Evolutionary conservation across 139 green algal species (phyloP).

Genomic region (Chlorokybus atmophyticus): DNA sequence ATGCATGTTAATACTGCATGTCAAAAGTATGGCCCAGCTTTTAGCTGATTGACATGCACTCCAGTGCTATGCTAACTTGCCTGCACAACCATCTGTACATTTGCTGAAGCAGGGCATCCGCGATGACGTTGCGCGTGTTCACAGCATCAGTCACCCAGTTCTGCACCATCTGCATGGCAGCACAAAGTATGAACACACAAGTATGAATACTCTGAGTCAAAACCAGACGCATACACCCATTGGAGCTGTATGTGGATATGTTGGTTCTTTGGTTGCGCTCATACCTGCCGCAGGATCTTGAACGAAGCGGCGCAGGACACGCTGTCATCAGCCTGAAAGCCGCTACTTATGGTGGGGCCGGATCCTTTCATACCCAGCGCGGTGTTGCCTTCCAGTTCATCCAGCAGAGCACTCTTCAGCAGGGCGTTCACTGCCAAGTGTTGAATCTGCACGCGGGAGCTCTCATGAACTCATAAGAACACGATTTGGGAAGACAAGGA

Average conservation of each 20-base stretch:
- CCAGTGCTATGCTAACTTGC: too few species aligned
- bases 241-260: too few species aligned
- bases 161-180: constrained; percentile 17
- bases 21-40: too few species aligned
- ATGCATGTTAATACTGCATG: too few species aligned
- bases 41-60: too few species aligned
- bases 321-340: constrained; percentile 9
- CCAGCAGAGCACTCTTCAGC: constrained; percentile 32
- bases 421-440: constrained; percentile 71
- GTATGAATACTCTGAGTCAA: too few species aligned
- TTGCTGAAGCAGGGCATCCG: constrained; percentile 54
- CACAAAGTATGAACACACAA: too few species aligned
- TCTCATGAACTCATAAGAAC: too few species aligned
- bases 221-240: too few species aligned
- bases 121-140: constrained; percentile 42
- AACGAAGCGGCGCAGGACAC: constrained; percentile 8
- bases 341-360: too few species aligned
- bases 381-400: constrained; percentile 52
- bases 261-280: too few species aligned
- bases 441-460: constrained; percentile 19
- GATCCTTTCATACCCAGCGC: constrained; percentile 20
- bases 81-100: constrained; percentile 72
- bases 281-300: constrained; percentile 17
- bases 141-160: constrained; percentile 15
- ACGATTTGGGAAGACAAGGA: too few species aligned